Evolutionary conservation across 192 early-diverging fungal species (phyloP).

Genomic region (Podila epigama): DNA sequence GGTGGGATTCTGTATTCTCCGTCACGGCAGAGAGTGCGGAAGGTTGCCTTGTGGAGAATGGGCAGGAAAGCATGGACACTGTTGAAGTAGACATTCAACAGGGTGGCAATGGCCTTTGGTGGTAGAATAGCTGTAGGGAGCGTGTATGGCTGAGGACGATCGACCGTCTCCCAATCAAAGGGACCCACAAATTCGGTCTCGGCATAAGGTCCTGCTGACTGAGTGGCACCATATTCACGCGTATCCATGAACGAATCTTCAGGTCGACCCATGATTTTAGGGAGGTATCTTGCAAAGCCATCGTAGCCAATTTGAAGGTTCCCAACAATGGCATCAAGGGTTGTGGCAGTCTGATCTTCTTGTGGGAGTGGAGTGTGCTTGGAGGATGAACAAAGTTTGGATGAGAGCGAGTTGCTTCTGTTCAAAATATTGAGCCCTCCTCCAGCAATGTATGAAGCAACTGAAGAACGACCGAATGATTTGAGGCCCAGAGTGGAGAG

Average conservation of each 20-base stretch:
- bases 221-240: slow-evolving; percentile 1
- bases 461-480: not conserved
- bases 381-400: not conserved
- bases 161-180: slow-evolving; percentile 23
- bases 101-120: slow-evolving; percentile 2
- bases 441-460: not conserved
- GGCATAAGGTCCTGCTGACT: not conserved
- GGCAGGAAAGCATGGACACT: slow-evolving; percentile 62
- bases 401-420: not conserved
- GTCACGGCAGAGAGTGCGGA: slow-evolving; percentile 42
- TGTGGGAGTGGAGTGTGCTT: too few species aligned
- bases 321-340: slow-evolving; percentile 6
- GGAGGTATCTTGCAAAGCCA: slow-evolving; percentile 13
- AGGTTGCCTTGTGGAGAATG: slow-evolving; percentile 56
- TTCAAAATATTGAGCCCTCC: too few species aligned
- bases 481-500: not conserved
- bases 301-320: slow-evolving; percentile 15
- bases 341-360: not conserved
- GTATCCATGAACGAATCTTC: slow-evolving; percentile 20
- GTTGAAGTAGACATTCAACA: slow-evolving; percentile 59
- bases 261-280: not conserved
- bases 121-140: slow-evolving; percentile 11
- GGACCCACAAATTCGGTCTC: not conserved
- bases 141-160: slow-evolving; percentile 21
- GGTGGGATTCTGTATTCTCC: slow-evolving; percentile 49